Percentiles rank a stretch among this genome's conserved stretches.
These are phyloP conservation scores for Neopestalotiopsis sp. DNA, from an alignment of 2,329 filamentous ascomycete genomes.

Conservation along the genomic window DNA sequence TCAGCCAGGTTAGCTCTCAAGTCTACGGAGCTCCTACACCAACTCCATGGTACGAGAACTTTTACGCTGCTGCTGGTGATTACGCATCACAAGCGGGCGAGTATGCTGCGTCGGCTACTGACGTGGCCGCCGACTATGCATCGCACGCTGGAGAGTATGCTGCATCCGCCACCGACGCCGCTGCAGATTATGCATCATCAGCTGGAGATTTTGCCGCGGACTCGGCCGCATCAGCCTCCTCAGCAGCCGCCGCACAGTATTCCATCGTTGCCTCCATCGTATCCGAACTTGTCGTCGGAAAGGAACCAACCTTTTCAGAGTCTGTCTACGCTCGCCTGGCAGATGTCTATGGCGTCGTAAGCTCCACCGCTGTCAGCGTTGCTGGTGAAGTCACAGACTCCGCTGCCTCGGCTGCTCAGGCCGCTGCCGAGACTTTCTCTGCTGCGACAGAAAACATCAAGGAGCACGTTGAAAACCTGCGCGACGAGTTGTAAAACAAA, in stretches of 20 bases:
- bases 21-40: slow-evolving; percentile 71
- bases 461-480: slow-evolving; percentile 9
- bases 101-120: slow-evolving; percentile 25
- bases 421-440: slow-evolving; percentile 28
- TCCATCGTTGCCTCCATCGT: slow-evolving; percentile 73
- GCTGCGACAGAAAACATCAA: slow-evolving; percentile 14
- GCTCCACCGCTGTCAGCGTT: slow-evolving; percentile 56
- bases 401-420: slow-evolving; percentile 30
- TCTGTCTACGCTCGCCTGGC: slow-evolving; percentile 76
- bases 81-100: slow-evolving; percentile 46
- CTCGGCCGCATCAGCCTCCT: slow-evolving; percentile 67
- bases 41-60: slow-evolving; percentile 59
- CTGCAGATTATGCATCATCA: slow-evolving; percentile 31
- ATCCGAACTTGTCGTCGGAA: slow-evolving; percentile 76
- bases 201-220: slow-evolving; percentile 37
- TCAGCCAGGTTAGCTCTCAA: slow-evolving; percentile 70
- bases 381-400: slow-evolving; percentile 40
- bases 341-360: slow-evolving; percentile 73
- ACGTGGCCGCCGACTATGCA: slow-evolving; percentile 29
- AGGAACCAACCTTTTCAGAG: slow-evolving; percentile 81
- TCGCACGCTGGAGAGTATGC: slow-evolving; percentile 33
- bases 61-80: slow-evolving; percentile 53
- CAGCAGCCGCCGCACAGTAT: slow-evolving; percentile 67
- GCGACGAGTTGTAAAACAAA: slow-evolving; percentile 10
- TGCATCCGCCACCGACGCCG: slow-evolving; percentile 22